These are phyloP conservation scores for Lactarius tabidus DNA, from an alignment of 768 basidiomycete species.

Conservation along the genomic window DNA sequence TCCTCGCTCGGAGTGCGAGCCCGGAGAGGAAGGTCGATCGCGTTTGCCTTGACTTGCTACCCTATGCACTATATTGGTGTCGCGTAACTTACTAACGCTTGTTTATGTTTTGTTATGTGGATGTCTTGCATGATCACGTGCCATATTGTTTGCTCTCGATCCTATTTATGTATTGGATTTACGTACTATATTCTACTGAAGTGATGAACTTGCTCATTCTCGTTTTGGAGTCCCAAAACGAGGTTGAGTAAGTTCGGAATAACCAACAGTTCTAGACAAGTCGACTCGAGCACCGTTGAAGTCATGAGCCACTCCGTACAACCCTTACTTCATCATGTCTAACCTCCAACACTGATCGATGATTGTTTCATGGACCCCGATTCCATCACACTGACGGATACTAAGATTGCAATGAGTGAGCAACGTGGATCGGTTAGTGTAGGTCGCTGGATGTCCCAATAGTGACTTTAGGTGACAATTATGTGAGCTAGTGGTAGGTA, in stretches of 20 bases:
- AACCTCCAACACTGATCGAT: background rate
- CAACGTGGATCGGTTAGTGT: no score
- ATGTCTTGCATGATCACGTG: background rate
- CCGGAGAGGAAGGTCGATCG: constrained; percentile 16
- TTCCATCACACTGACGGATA: no score
- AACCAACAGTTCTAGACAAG: background rate
- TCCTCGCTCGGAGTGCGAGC: constrained; percentile 16
- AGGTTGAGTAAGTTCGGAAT: no score
- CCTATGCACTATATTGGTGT: background rate
- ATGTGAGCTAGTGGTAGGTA: no score
- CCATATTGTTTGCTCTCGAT: background rate
- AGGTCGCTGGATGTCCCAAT: no score
- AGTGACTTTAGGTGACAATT: no score
- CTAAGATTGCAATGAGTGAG: no score
- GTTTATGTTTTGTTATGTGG: background rate
- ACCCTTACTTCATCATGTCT: no score
- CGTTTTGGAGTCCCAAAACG: no score
- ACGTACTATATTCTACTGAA: constrained; percentile 14
- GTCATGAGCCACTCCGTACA: no score
- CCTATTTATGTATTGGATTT: constrained; percentile 18
- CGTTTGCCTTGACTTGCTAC: constrained; percentile 14
- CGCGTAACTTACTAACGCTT: background rate
- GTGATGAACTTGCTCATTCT: background rate
- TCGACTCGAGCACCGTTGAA: background rate
- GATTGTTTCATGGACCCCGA: background rate